Evolutionary conservation across 2,329 filamentous ascomycete genomes (phyloP).

Genomic region (Paraphoma chrysanthemicola): DNA sequence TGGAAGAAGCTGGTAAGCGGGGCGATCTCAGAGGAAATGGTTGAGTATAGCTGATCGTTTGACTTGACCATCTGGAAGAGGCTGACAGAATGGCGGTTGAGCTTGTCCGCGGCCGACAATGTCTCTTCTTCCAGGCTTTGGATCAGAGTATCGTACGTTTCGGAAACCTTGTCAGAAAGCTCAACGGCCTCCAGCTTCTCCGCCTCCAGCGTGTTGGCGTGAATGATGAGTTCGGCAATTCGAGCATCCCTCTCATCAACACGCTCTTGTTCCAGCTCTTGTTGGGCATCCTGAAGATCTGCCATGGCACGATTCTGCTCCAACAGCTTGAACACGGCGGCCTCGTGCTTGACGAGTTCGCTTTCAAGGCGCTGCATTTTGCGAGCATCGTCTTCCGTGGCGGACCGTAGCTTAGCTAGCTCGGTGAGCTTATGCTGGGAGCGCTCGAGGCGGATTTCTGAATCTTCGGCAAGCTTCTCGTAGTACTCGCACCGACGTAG

Average conservation of each 20-base stretch:
- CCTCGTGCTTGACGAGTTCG: slow-evolving; percentile 10
- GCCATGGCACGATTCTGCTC: slow-evolving; percentile 14
- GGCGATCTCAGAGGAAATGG: slow-evolving; percentile 14
- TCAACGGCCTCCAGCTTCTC: not conserved
- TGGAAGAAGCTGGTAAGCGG: slow-evolving; percentile 15
- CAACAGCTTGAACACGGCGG: slow-evolving; percentile 11
- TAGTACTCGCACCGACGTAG: slow-evolving; percentile 15
- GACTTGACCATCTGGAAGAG: not conserved
- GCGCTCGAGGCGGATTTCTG: slow-evolving; percentile 14
- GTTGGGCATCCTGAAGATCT: slow-evolving; percentile 8
- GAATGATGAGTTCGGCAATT: not conserved
- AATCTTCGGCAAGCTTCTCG: slow-evolving; percentile 12
- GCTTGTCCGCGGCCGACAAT: not conserved
- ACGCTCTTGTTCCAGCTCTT: slow-evolving; percentile 5
- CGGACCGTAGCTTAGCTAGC: slow-evolving; percentile 4
- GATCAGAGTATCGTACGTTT: slow-evolving; percentile 11
- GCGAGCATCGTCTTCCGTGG: slow-evolving; percentile 1
- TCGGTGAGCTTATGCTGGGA: slow-evolving; percentile 16
- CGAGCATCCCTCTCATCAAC: slow-evolving; percentile 9
- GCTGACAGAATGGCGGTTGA: slow-evolving; percentile 1
- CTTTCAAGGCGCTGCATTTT: slow-evolving; percentile 17
- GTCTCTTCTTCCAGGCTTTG: slow-evolving; percentile 10
- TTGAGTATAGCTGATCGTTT: slow-evolving; percentile 12
- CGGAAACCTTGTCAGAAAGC: slow-evolving; percentile 8
- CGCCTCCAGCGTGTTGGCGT: not conserved